These are phyloP conservation scores for Barnettozyma populi DNA, from an alignment of 805 yeast genomes.

Conservation along the genomic window DNA sequence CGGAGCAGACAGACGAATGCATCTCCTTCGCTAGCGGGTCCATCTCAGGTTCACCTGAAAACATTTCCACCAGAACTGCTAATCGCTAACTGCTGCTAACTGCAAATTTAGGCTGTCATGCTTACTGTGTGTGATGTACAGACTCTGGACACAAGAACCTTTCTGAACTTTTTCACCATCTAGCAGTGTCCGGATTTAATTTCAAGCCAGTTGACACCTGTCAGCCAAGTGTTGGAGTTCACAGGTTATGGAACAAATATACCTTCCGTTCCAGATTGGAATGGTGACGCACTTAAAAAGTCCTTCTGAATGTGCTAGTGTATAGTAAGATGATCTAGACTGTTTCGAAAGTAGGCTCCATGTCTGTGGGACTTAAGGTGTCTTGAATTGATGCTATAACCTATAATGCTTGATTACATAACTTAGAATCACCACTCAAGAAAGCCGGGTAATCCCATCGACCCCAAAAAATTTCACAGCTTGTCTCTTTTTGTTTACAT, in stretches of 20 bases:
- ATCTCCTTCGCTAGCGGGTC: neutral
- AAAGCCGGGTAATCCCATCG: neutral
- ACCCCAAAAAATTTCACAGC: too few species aligned
- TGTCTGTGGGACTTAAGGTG: neutral
- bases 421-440: too few species aligned
- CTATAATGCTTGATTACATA: neutral
- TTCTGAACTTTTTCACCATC: neutral
- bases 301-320: neutral
- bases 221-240: neutral
- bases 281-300: neutral
- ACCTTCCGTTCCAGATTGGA: neutral
- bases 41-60: neutral
- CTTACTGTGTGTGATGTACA: too few species aligned
- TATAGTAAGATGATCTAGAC: neutral
- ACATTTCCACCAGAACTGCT: neutral
- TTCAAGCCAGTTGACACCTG: neutral
- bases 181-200: neutral
- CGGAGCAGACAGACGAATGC: neutral
- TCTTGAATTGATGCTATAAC: neutral
- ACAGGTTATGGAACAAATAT: neutral
- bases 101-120: neutral
- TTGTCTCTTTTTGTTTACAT: too few species aligned
- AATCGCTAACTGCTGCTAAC: too few species aligned
- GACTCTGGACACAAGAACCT: too few species aligned
- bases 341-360: neutral